These are phyloP conservation scores for Penicillium silybi DNA, from an alignment of 495 filamentous ascomycete species.

Conservation along the genomic window DNA sequence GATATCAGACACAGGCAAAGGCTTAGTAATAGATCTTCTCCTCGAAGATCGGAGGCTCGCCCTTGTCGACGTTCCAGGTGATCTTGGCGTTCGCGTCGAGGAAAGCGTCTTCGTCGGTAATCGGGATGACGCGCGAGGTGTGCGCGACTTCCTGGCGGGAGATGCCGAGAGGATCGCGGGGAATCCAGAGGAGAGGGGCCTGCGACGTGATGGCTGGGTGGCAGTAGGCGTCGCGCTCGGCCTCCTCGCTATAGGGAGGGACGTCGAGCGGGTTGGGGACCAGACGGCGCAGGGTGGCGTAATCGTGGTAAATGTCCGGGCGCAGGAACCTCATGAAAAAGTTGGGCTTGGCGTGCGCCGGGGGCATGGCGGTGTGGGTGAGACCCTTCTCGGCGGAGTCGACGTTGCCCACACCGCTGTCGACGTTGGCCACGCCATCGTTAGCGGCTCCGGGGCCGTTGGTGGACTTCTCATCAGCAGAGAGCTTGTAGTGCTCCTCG, in stretches of 20 bases:
- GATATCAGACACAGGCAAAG: not conserved
- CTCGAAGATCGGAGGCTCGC: conserved; percentile 73
- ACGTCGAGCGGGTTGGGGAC: conserved; percentile 56
- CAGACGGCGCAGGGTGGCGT: conserved; percentile 64
- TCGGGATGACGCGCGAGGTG: conserved; percentile 66
- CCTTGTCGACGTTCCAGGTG: conserved; percentile 68
- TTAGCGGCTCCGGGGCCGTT: conserved; percentile 17
- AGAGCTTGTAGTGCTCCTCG: conserved; percentile 36
- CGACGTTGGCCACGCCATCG: conserved; percentile 22
- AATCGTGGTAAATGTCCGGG: conserved; percentile 73
- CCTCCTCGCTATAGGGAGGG: conserved; percentile 53
- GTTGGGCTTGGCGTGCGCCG: conserved; percentile 48
- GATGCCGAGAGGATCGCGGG: conserved; percentile 70
- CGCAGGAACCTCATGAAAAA: conserved; percentile 68
- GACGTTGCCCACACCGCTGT: conserved; percentile 27
- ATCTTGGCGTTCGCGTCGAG: conserved; percentile 78
- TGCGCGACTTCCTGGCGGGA: conserved; percentile 73
- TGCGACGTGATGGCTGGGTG: conserved; percentile 64
- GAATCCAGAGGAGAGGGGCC: conserved; percentile 79
- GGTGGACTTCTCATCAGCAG: conserved; percentile 23
- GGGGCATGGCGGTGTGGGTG: conserved; percentile 8
- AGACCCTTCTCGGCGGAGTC: conserved; percentile 40
- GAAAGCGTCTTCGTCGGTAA: conserved; percentile 78
- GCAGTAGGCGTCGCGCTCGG: conserved; percentile 68
- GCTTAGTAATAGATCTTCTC: conserved; percentile 58